These are phyloP conservation scores for Mangifera indica DNA, from an alignment of 345 rosid species.

Conservation along the genomic window DNA sequence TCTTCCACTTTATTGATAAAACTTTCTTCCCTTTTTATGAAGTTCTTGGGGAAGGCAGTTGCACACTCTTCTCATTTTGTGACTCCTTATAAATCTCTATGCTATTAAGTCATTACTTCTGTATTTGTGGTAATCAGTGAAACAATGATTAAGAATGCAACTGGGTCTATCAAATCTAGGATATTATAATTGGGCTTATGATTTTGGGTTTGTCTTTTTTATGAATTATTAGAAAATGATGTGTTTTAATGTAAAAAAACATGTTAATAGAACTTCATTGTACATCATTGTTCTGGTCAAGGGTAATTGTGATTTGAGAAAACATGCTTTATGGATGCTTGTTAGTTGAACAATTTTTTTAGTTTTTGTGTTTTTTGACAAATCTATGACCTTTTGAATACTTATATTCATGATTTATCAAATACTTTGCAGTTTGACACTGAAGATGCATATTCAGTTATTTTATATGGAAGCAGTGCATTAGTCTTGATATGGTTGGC, in stretches of 20 bases:
- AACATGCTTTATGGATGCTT: not conserved
- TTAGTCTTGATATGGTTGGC: conserved; percentile 58
- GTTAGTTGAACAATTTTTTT: not conserved
- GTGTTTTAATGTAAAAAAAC: not conserved
- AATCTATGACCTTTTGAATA: not conserved
- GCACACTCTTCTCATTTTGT: not conserved
- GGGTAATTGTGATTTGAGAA: not conserved
- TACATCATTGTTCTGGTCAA: too few relatives aligned
- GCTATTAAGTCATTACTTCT: not conserved
- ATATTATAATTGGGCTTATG: not conserved
- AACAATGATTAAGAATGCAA: not conserved
- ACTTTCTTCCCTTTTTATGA: not conserved
- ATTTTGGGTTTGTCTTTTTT: not conserved
- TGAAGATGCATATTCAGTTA: conserved; percentile 51
- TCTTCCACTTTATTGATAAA: not conserved
- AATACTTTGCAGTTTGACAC: conserved; percentile 55
- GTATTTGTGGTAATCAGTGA: not conserved
- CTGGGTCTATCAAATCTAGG: not conserved
- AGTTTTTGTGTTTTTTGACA: not conserved
- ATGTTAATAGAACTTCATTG: not conserved
- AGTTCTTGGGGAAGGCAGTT: not conserved
- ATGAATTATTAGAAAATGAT: not conserved
- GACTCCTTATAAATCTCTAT: not conserved
- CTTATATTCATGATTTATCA: not conserved
- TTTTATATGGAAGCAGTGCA: conserved; percentile 63